Evolutionary conservation across 257 asterid genomes (phyloP).

Genomic region (Ligustrum vulgare): DNA sequence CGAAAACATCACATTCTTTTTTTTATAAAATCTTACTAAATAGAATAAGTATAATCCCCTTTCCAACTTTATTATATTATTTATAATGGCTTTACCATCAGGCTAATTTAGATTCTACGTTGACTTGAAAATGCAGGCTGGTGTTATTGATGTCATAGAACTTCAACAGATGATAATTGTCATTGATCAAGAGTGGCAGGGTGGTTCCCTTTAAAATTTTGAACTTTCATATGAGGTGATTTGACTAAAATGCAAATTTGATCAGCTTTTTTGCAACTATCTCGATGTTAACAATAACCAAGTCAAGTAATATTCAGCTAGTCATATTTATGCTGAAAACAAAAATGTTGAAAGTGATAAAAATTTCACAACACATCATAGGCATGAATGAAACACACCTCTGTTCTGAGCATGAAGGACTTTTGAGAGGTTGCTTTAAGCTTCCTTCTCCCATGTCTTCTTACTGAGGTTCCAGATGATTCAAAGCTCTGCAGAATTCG

Average conservation of each 20-base stretch:
- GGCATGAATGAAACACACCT: constrained; percentile 47
- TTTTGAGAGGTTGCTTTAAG: constrained; percentile 57
- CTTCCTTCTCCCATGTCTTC: constrained; percentile 54
- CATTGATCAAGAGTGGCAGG: background rate
- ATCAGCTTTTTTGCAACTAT: background rate
- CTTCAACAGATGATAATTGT: too few relatives aligned
- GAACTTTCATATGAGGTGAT: background rate
- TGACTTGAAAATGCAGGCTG: background rate
- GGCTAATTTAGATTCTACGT: background rate
- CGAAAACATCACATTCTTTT: too few relatives aligned
- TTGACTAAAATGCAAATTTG: background rate
- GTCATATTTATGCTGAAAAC: constrained; percentile 4
- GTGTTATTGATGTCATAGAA: background rate
- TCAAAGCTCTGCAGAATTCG: constrained; percentile 54
- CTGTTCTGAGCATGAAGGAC: constrained; percentile 82
- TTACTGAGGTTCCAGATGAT: constrained; percentile 46
- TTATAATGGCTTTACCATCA: too few relatives aligned
- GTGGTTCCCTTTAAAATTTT: background rate
- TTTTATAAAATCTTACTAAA: too few relatives aligned
- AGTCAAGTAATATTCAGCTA: background rate
- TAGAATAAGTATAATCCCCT: too few relatives aligned
- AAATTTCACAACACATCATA: background rate
- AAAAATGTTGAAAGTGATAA: background rate
- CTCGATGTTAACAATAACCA: background rate
- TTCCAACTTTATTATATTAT: background rate